phyloP scores from a whole-genome alignment of 2,329 filamentous ascomycete species.

The Ciborinia camelliae region DNA sequence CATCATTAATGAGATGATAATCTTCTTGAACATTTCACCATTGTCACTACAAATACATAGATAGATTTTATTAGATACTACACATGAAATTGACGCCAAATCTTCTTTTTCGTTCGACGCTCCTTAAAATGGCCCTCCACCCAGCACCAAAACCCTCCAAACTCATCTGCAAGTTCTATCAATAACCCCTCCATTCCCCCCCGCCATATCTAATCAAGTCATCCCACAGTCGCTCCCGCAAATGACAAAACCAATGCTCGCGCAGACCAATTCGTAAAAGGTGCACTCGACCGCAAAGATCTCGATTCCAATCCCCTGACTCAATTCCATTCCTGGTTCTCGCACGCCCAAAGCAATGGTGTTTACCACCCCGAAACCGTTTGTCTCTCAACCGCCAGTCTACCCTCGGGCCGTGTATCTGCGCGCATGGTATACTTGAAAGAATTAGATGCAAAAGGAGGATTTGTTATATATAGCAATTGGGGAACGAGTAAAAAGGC shows the following conservation, averaged over 20 bases:
- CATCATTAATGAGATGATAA: not conserved
- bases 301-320: conserved; percentile 65
- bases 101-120: conserved; percentile 23
- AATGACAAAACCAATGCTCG: conserved; percentile 56
- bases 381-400: conserved; percentile 76
- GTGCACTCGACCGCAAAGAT: conserved; percentile 57
- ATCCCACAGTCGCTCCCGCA: conserved; percentile 57
- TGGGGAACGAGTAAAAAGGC: conserved; percentile 74
- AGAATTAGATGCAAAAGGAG: conserved; percentile 69
- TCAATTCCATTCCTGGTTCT: conserved; percentile 92
- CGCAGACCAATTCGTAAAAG: conserved; percentile 73
- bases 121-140: conserved; percentile 34
- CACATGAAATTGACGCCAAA: conserved; percentile 27
- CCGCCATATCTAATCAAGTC: not conserved
- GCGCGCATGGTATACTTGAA: conserved; percentile 92
- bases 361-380: conserved; percentile 83
- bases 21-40: not conserved
- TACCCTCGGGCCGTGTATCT: conserved; percentile 81
- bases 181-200: conserved; percentile 1
- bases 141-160: conserved; percentile 31
- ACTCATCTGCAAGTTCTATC: conserved; percentile 35
- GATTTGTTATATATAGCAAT: conserved; percentile 93
- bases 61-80: not conserved
- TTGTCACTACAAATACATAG: no score
- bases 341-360: conserved; percentile 55